Percentiles rank a stretch among this genome's conserved stretches.
Conservation (phyloP, 768 basidiomycete species). For the Podaxis mareebaensis region DNA sequence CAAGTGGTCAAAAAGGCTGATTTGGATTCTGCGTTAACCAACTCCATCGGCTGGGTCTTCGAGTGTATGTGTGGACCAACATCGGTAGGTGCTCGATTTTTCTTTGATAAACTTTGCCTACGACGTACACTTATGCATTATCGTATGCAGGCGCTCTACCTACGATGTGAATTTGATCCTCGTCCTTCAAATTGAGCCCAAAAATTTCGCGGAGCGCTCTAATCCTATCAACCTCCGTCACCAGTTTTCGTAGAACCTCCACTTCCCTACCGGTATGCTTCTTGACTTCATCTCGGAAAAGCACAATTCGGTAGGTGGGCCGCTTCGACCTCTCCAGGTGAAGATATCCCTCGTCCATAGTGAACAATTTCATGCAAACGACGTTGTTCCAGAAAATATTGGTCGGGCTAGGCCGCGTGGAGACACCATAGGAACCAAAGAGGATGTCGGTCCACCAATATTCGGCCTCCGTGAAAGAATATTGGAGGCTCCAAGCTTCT, state of each 20-base stretch:
- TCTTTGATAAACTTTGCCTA: background rate
- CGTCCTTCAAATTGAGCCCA: slow-evolving; percentile 1
- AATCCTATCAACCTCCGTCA: slow-evolving; percentile 31
- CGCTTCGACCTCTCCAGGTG: slow-evolving; percentile 15
- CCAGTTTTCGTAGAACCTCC: slow-evolving; percentile 24
- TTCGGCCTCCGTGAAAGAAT: slow-evolving; percentile 31
- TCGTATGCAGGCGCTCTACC: slow-evolving; percentile 5
- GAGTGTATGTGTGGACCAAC: too few species aligned
- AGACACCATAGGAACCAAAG: slow-evolving; percentile 27
- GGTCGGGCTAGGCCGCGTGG: slow-evolving; percentile 17
- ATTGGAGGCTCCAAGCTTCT: slow-evolving; percentile 25
- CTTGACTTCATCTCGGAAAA: slow-evolving; percentile 30
- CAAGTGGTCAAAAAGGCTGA: too few species aligned
- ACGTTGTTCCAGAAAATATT: slow-evolving; percentile 28
- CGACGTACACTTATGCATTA: background rate
- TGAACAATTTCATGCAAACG: slow-evolving; percentile 24
- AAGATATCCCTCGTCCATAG: slow-evolving; percentile 24
- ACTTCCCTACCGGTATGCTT: slow-evolving; percentile 22
- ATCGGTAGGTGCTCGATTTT: background rate
- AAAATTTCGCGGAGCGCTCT: slow-evolving; percentile 11
- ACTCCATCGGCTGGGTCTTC: too few species aligned
- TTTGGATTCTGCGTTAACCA: too few species aligned
- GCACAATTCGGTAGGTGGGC: slow-evolving; percentile 22
- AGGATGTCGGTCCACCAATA: slow-evolving; percentile 24
- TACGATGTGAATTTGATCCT: slow-evolving; percentile 3